Evolutionary conservation across 2,329 filamentous ascomycete genomes (phyloP).

Genomic region (Fusarium sp.): DNA sequence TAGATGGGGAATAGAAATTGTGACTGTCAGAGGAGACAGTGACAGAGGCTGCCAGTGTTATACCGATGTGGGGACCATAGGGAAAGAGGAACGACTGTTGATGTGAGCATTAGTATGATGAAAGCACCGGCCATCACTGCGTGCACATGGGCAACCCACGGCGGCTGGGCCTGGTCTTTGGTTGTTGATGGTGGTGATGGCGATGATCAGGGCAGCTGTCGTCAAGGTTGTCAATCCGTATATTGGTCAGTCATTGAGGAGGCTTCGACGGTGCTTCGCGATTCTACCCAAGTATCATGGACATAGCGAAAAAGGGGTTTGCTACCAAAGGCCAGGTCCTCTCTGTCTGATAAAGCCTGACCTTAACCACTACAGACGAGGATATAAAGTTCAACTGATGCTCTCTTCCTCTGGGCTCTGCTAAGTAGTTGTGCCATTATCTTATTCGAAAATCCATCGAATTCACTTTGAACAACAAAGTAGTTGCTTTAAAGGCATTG

Average conservation of each 20-base stretch:
- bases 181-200: background rate
- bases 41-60: fast-evolving
- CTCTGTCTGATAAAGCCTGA: fast-evolving
- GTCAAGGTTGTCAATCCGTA: fast-evolving
- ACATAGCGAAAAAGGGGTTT: fast-evolving
- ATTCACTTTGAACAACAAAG: background rate
- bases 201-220: no score
- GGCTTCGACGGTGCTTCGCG: fast-evolving
- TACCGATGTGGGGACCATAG: no score
- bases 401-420: fast-evolving
- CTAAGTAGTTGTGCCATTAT: fast-evolving
- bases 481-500: no score
- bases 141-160: background rate
- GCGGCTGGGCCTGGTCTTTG: background rate
- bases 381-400: fast-evolving
- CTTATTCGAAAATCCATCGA: fast-evolving
- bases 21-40: background rate
- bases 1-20: no score
- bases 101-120: background rate
- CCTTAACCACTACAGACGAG: fast-evolving
- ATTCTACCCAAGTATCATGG: background rate
- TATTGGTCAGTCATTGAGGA: background rate
- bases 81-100: background rate
- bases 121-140: background rate
- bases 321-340: fast-evolving